Base-by-base conservation (phyloP, 805 yeast species). In the Clavispora asparagi region DNA sequence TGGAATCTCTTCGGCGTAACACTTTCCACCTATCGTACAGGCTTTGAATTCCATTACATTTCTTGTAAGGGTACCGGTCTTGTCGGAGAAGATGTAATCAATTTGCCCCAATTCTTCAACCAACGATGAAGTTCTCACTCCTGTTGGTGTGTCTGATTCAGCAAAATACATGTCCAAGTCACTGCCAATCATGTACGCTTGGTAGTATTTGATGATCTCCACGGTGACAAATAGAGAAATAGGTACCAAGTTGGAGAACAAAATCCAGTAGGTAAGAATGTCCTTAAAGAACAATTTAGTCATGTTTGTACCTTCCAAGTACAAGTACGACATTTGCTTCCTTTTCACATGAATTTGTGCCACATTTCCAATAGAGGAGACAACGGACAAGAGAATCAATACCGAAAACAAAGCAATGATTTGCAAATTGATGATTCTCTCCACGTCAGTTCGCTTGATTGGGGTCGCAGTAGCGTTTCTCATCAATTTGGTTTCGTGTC, bases 401-500 rank as follows among this genome's bases (percentile, higher is more conserved):
- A 94, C 82, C 26, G 85, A 81, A 63, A 94, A 94, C 50, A 94
- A 71, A 1, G 92, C 96, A 48, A 94, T 69, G 58, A 94, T 92
- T 65, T 94, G 99, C 56, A 87, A 67, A 62, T 94, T 95, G 57
- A 94, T 92, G 67, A 91, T 86, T 63, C 95, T 81, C 71, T 94
- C 99, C 12, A 95, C 97, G 25, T 96, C 96, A 0, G 99, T 94
- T 58, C 95, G 79, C 63, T 94, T 94, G 59, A 94, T 95, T 10
- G 99, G 99, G 2, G 99, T 84, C 1, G 99, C 97, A 2, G 98
- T 91, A 16, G 99, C 99, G 69, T 94, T 94, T 62, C 99, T 81
- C 98, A 94, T 92, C 54, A 94, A 74, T 60, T 94, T 94, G 0
- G 99, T 94, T 68, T 94, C 99, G 63, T 95, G 99, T 17, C 99